Conservation (phyloP, 1,139 yeast genomes). For the Yamadazyma spencermartinsiae region DNA sequence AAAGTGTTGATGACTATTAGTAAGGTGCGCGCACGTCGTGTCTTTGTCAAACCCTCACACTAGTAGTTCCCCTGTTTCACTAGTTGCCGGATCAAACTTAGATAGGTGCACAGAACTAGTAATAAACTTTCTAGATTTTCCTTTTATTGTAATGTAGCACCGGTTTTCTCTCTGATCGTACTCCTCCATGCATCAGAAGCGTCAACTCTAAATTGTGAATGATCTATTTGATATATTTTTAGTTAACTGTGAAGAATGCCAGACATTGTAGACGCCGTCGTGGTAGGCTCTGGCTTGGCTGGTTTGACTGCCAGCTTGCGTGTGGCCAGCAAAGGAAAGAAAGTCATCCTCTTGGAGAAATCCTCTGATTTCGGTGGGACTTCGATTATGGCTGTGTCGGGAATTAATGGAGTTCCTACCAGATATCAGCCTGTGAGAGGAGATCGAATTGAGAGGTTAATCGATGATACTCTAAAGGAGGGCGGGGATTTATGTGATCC, state of each 20-base stretch:
- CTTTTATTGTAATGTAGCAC: too few species aligned
- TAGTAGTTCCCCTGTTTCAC: too few species aligned
- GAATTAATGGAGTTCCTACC: constrained; percentile 41
- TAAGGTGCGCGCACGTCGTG: too few species aligned
- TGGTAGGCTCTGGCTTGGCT: constrained; percentile 40
- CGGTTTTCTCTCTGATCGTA: too few species aligned
- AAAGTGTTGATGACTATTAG: neutral
- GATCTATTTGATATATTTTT: neutral
- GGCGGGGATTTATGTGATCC: constrained; percentile 30
- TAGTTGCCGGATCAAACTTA: too few species aligned
- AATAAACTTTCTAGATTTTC: too few species aligned
- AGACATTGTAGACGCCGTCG: constrained; percentile 16
- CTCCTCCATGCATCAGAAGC: too few species aligned
- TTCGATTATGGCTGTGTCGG: constrained; percentile 41
- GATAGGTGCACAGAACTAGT: too few species aligned
- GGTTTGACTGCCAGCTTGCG: constrained; percentile 34
- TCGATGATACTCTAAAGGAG: constrained; percentile 29
- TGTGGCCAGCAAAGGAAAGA: constrained; percentile 24
- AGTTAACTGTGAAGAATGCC: neutral
- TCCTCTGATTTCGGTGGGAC: constrained; percentile 35
- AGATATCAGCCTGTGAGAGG: constrained; percentile 22
- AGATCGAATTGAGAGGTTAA: constrained; percentile 27
- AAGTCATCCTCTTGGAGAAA: constrained; percentile 33
- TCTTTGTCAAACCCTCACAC: too few species aligned
- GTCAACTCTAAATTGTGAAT: too few species aligned